Evolutionary conservation across 2,329 filamentous ascomycete species (phyloP).

Genomic region (Beauveria pseudobassiana): DNA sequence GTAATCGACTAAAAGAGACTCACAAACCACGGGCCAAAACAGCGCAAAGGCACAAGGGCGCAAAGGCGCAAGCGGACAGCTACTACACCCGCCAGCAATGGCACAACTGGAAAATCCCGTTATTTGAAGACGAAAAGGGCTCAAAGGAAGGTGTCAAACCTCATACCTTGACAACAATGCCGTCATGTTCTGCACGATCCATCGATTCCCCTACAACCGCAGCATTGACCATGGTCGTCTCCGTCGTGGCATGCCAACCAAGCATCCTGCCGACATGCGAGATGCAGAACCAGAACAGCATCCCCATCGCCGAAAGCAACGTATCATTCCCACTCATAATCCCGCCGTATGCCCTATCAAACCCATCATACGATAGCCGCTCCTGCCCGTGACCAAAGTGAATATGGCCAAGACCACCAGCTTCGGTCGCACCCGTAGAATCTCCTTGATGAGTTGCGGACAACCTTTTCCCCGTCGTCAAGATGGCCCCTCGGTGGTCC

Average conservation of each 20-base stretch:
- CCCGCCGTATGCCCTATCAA: conserved; percentile 20
- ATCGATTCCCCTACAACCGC: background rate
- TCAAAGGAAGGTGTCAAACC: background rate
- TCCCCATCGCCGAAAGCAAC: background rate
- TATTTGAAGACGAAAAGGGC: too few relatives aligned
- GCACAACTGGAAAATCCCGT: too few relatives aligned
- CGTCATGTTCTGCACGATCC: background rate
- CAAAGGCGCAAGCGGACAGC: too few relatives aligned
- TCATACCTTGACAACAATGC: background rate
- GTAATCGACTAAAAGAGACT: too few relatives aligned
- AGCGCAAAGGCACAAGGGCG: too few relatives aligned
- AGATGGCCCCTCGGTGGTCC: conserved; percentile 27
- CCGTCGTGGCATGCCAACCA: background rate
- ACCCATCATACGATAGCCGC: conserved; percentile 16
- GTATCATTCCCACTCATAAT: conserved; percentile 9
- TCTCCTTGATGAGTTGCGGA: conserved; percentile 21
- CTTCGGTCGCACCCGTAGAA: conserved; percentile 24
- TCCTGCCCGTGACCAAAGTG: conserved; percentile 27
- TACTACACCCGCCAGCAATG: too few relatives aligned
- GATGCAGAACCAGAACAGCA: conserved; percentile 1
- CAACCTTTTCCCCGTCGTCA: conserved; percentile 28
- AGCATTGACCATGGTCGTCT: background rate
- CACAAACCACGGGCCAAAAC: too few relatives aligned
- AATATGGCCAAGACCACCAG: conserved; percentile 31
- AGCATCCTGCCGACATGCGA: background rate